Conservation (phyloP, 495 filamentous ascomycete species). For the Tuber magnatum region DNA sequence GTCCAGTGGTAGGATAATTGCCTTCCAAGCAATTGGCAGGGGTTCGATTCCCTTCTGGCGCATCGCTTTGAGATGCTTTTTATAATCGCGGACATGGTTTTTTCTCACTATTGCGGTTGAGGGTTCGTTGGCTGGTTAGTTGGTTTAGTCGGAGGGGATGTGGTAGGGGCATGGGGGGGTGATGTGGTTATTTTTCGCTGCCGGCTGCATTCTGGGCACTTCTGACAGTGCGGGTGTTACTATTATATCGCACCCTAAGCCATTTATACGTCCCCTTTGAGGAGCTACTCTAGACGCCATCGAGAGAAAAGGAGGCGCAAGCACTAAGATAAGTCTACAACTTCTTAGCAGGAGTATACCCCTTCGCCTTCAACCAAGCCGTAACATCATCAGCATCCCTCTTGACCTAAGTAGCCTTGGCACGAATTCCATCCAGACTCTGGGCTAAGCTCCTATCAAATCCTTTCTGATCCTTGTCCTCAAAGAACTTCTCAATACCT, state of each 20-base stretch:
- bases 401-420: conserved; percentile 55
- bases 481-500: conserved; percentile 74
- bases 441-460: conserved; percentile 58
- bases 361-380: conserved; percentile 47
- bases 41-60: conserved; percentile 24
- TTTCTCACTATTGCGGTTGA: neutral
- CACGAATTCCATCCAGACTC: conserved; percentile 54
- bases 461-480: conserved; percentile 68
- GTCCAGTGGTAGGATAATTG: conserved; percentile 29
- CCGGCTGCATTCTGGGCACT: neutral
- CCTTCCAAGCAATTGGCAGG: conserved; percentile 27
- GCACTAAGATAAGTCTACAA: conserved; percentile 12
- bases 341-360: conserved; percentile 45
- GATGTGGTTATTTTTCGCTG: neutral
- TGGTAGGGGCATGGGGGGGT: neutral
- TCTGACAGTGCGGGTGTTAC: neutral
- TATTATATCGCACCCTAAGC: neutral
- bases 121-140: neutral
- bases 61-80: neutral
- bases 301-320: neutral
- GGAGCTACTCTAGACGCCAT: neutral
- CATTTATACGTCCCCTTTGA: conserved; percentile 1
- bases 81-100: neutral
- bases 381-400: conserved; percentile 53
- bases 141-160: neutral